These are phyloP conservation scores for Klebsormidium nitens DNA, from an alignment of 139 green algal species.

Conservation along the genomic window DNA sequence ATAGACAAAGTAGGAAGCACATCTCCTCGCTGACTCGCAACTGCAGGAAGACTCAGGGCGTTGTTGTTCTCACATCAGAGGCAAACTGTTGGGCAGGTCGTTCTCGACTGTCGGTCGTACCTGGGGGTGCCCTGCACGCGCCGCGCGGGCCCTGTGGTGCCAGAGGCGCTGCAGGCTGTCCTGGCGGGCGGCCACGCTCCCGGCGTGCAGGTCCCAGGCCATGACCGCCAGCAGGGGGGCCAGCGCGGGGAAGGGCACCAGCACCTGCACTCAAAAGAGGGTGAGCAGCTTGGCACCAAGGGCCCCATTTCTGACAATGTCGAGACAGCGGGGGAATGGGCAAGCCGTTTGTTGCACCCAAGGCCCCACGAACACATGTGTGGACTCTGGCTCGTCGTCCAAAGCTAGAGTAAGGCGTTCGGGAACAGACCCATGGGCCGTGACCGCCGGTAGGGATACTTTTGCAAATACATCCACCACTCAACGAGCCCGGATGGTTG, in stretches of 20 bases:
- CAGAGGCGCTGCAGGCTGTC: slow-evolving; percentile 21
- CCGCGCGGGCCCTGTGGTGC: neutral
- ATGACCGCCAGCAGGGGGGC: slow-evolving; percentile 23
- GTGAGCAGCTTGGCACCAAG: neutral
- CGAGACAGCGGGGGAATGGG: too few relatives aligned
- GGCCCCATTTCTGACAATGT: too few relatives aligned
- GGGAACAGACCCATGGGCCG: neutral
- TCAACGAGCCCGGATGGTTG: neutral
- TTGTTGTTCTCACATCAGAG: too few relatives aligned
- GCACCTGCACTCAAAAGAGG: slow-evolving; percentile 12
- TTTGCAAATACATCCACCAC: neutral
- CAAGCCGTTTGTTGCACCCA: neutral
- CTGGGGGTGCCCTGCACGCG: neutral
- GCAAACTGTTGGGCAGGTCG: too few relatives aligned
- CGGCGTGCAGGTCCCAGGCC: slow-evolving; percentile 25
- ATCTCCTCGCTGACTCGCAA: too few relatives aligned
- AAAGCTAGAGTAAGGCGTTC: too few relatives aligned
- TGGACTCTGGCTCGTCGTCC: neutral
- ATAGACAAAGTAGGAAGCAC: too few relatives aligned
- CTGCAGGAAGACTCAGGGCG: neutral
- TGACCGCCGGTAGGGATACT: neutral
- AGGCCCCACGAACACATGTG: neutral
- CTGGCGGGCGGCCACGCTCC: slow-evolving; percentile 3
- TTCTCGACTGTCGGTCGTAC: neutral
- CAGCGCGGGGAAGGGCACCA: slow-evolving; percentile 20